Evolutionary conservation across 495 filamentous ascomycete genomes (phyloP), one percentile per base, ranked within the genome.

Genomic region (Sphaerosporella brunnea): DNA sequence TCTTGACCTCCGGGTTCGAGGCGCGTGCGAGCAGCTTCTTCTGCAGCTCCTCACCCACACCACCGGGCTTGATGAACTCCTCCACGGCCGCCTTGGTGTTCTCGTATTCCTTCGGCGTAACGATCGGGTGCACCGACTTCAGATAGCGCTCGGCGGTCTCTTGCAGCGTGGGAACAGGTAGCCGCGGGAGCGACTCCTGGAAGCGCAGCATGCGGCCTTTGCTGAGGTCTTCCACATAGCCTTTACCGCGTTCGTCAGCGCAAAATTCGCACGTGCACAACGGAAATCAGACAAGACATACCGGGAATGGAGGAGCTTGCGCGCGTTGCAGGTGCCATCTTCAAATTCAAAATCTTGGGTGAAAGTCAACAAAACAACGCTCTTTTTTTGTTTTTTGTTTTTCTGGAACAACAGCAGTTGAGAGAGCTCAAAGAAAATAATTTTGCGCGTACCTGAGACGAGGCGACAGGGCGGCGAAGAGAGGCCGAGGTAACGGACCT

Each of bases 171-270:
- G 92, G 92, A 8, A 96, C 85, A 9, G 90, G 92, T 18, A 99
- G 73, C 37, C 71, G 75, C 25, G 92, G 92, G 19, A 99, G 77
- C 20, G 87, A 95, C 30, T 96, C 84, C 66, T 99, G 85, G 66
- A 90, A 99, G 36, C 92, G 79, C 52, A 96, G 78, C 83, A 93
- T 94, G 16, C 78, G 73, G 52, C 87, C 85, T 65, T 92, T 94
- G 53, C 80, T 80, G 59, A 72, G 71, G 65, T 99, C 86, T 67
- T 96, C 92, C 57, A 71, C 79, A 70, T 96, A 96, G 47, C 84
- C 90, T 90, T 38, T 18, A 0, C 18, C 9, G n/a, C n/a, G n/a
- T 35, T 4, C 25, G 19, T 32, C 15, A 36, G 23, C 18, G 18
- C 35, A 3, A 48, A n/a, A n/a, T n/a, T n/a, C n/a, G n/a, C n/a